Percentiles rank a stretch among this genome's conserved stretches.
Conservation (phyloP, 345 rosid genomes). For the Acer campestre region DNA sequence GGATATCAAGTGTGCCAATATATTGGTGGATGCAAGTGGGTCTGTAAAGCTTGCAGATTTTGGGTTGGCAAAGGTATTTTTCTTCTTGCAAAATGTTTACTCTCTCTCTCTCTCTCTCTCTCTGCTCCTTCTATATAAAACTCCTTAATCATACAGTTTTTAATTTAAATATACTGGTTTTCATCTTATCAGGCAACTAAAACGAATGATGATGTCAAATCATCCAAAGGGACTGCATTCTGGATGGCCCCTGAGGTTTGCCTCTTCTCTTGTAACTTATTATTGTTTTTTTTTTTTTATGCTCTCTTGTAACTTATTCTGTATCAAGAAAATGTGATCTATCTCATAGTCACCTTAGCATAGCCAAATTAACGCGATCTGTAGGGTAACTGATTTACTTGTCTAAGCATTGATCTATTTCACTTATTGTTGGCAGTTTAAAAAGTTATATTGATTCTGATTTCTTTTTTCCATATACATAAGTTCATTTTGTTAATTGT, state of each 20-base stretch:
- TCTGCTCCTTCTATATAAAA: not conserved
- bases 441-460: not conserved
- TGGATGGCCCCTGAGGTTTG: constrained; percentile 99
- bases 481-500: not conserved
- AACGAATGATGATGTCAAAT: constrained; percentile 74
- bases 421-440: not conserved
- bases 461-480: not conserved
- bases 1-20: constrained; percentile 93
- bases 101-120: not conserved
- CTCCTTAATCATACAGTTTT: not conserved
- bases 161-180: not conserved
- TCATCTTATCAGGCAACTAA: constrained; percentile 63
- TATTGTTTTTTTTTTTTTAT: not conserved
- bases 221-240: constrained; percentile 80
- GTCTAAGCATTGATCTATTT: not conserved
- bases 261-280: constrained; percentile 21
- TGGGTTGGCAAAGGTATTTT: constrained; percentile 88
- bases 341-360: not conserved
- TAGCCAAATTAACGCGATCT: not conserved
- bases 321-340: not conserved
- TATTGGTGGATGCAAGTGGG: constrained; percentile 78
- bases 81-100: not conserved
- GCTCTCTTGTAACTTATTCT: constrained; percentile 15
- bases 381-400: not conserved
- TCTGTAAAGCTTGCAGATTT: constrained; percentile 94